A percentile compares a stretch with the other conserved stretches of the same genome.
These are phyloP conservation scores for Cryptococcus sp. DNA, from an alignment of 1,284 basidiomycete genomes.

Conservation along the genomic window DNA sequence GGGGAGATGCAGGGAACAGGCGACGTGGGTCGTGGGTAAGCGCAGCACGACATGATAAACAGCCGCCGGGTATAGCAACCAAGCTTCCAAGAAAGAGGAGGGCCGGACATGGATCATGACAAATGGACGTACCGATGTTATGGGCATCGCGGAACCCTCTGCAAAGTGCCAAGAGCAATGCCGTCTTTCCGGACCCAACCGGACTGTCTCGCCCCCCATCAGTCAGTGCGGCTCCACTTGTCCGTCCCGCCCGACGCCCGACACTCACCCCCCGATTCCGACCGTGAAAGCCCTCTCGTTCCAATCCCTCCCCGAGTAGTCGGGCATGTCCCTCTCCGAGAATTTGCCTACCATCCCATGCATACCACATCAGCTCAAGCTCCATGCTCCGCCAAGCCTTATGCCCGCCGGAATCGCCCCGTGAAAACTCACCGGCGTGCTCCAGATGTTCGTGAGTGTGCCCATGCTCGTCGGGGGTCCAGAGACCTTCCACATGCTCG, in stretches of 20 bases:
- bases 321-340: constrained; percentile 85
- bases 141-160: constrained; percentile 72
- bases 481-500: constrained; percentile 17
- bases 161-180: constrained; percentile 89
- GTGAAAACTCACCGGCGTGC: constrained; percentile 62
- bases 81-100: not conserved
- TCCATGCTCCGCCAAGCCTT: not conserved
- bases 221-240: not conserved
- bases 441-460: constrained; percentile 89
- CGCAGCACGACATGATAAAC: not conserved
- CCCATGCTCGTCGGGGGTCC: constrained; percentile 63
- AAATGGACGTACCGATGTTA: constrained; percentile 70
- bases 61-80: not conserved
- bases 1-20: not conserved
- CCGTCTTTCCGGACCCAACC: constrained; percentile 97
- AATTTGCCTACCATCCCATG: constrained; percentile 67
- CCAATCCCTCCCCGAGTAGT: constrained; percentile 80
- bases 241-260: not conserved
- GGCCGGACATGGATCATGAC: not conserved
- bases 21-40: not conserved
- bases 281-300: constrained; percentile 92
- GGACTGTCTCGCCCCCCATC: constrained; percentile 57
- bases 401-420: not conserved
- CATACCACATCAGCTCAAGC: not conserved
- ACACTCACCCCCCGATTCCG: constrained; percentile 85